phyloP scores from a whole-genome alignment of 495 filamentous ascomycete genomes.

The Podospora pseudocomata region DNA sequence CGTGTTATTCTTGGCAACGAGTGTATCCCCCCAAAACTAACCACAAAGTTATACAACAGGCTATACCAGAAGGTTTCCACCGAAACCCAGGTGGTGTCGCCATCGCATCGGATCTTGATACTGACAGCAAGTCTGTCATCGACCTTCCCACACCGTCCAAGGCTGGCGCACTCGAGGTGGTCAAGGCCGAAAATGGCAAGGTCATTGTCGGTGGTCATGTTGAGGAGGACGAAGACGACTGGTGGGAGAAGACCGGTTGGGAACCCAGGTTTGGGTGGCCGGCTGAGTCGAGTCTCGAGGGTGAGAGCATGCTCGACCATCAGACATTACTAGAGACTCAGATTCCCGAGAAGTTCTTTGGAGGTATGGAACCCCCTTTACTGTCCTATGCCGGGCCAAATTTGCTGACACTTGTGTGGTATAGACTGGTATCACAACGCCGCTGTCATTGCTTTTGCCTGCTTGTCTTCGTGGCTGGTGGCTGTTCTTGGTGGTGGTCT shows the following conservation, averaged over 20 bases:
- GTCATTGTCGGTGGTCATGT: slow-evolving; percentile 26
- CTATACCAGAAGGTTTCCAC: slow-evolving; percentile 56
- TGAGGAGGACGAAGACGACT: slow-evolving; percentile 56
- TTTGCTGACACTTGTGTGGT: background rate
- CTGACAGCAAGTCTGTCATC: slow-evolving; percentile 63
- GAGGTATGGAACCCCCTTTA: slow-evolving; percentile 53
- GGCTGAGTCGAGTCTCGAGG: slow-evolving; percentile 47
- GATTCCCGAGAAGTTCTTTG: slow-evolving; percentile 86
- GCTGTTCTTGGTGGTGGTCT: slow-evolving; percentile 87
- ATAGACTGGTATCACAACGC: slow-evolving; percentile 99
- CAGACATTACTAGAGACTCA: slow-evolving; percentile 80
- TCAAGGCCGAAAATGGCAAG: slow-evolving; percentile 28
- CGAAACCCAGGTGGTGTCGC: slow-evolving; percentile 64
- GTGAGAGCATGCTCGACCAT: slow-evolving; percentile 75
- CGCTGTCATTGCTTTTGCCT: slow-evolving; percentile 86
- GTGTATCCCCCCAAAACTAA: slow-evolving; percentile 16
- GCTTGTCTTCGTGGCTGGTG: slow-evolving; percentile 83
- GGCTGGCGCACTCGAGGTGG: slow-evolving; percentile 53
- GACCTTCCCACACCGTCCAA: slow-evolving; percentile 75
- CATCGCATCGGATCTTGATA: slow-evolving; percentile 71
- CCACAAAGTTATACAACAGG: slow-evolving; percentile 27
- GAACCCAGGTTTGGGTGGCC: slow-evolving; percentile 74
- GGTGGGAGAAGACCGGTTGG: slow-evolving; percentile 77
- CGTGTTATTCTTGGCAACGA: slow-evolving; percentile 33
- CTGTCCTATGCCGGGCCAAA: too few species aligned